Evolutionary conservation across 1,284 basidiomycete species (phyloP).

Genomic region (Trichosporon asahii): DNA sequence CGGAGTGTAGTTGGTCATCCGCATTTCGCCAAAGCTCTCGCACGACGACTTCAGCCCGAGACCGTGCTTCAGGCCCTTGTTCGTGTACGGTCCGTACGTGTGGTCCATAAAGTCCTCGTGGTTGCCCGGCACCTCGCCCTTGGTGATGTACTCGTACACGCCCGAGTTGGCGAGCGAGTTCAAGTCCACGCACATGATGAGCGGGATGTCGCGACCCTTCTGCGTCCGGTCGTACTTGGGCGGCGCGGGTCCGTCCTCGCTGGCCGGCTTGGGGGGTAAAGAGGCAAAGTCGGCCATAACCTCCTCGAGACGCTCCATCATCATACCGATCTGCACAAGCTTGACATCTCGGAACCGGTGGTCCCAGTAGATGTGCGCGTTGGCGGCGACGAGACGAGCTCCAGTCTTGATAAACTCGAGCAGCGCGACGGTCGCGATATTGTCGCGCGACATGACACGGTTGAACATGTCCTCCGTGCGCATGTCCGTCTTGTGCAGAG

Average conservation of each 20-base stretch:
- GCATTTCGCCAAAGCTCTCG: conserved; percentile 63
- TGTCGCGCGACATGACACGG: conserved; percentile 91
- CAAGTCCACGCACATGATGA: conserved; percentile 90
- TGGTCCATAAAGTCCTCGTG: conserved; percentile 93
- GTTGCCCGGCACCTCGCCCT: conserved; percentile 65
- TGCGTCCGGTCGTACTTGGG: conserved; percentile 39
- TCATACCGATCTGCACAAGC: conserved; percentile 87
- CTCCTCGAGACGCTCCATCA: conserved; percentile 91
- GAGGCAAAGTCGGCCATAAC: conserved; percentile 78
- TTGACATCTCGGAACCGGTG: conserved; percentile 93
- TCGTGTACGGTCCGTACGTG: conserved; percentile 86
- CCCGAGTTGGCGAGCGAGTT: conserved; percentile 85
- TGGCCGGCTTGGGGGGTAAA: conserved; percentile 57
- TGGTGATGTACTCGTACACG: conserved; percentile 86
- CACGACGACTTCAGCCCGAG: conserved; percentile 84
- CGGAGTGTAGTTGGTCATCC: conserved; percentile 89
- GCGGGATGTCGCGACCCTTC: conserved; percentile 69
- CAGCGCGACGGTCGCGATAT: conserved; percentile 83
- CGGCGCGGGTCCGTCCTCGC: conserved; percentile 33
- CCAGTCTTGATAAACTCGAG: conserved; percentile 85
- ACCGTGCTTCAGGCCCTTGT: conserved; percentile 78
- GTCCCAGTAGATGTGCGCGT: conserved; percentile 93
- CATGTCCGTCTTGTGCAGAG: conserved; percentile 90
- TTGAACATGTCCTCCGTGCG: conserved; percentile 99
- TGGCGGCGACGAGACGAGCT: conserved; percentile 81